phyloP scores from a whole-genome alignment of 1,284 basidiomycete species.

The Takashimella tepidaria region DNA sequence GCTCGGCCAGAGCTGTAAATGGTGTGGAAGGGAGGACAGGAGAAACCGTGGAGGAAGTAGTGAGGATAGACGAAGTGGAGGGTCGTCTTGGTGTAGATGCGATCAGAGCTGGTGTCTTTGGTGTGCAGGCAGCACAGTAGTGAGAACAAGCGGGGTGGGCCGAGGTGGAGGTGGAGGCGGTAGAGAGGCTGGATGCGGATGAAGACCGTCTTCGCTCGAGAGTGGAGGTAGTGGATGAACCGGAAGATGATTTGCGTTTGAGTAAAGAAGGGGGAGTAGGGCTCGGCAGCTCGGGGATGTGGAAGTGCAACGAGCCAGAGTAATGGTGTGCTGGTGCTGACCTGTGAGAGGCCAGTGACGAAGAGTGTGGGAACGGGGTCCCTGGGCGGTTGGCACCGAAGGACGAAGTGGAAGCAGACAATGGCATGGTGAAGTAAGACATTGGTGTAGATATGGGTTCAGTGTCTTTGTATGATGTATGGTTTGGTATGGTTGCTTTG shows the following conservation, averaged over 20 bases:
- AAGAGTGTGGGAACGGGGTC: not conserved
- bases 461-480: not conserved
- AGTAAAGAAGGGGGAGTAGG: constrained; percentile 35
- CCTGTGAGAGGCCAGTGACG: not conserved
- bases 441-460: not conserved
- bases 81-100: not conserved
- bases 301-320: constrained; percentile 26
- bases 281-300: constrained; percentile 20
- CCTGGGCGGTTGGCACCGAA: not conserved
- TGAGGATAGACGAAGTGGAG: not conserved
- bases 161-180: not conserved
- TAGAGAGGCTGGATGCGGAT: constrained; percentile 4
- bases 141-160: not conserved
- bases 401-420: not conserved
- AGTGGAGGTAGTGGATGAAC: constrained; percentile 1
- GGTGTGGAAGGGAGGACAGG: constrained; percentile 5
- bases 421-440: not conserved
- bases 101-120: not conserved
- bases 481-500: not conserved
- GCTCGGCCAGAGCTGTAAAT: not conserved
- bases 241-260: constrained; percentile 17
- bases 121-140: not conserved
- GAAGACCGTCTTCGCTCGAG: constrained; percentile 3
- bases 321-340: not conserved
- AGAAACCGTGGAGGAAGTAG: not conserved